Evolutionary conservation across 2,329 filamentous ascomycete genomes (phyloP).

Genomic region (Claviceps fusiformis): DNA sequence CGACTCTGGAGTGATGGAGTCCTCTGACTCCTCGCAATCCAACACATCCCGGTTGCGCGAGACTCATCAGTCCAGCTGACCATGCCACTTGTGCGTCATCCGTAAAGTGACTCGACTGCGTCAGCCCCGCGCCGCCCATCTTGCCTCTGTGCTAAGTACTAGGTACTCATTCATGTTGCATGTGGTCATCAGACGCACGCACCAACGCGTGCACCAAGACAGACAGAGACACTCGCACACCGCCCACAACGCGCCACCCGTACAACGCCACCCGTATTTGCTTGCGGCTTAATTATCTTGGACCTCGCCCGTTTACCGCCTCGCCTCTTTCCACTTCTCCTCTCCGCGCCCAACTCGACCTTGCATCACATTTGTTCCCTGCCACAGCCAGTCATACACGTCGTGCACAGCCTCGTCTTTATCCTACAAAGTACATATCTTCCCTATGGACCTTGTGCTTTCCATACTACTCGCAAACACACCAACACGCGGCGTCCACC

Average conservation of each 20-base stretch:
- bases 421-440: neutral
- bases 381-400: neutral
- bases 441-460: slow-evolving; percentile 4
- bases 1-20: no score
- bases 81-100: no score
- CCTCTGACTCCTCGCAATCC: no score
- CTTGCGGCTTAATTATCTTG: neutral
- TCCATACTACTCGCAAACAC: neutral
- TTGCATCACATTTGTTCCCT: neutral
- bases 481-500: neutral
- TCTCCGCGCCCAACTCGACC: neutral
- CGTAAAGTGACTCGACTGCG: no score
- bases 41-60: no score
- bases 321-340: neutral
- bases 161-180: neutral
- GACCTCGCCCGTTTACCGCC: neutral
- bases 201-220: no score
- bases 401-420: neutral
- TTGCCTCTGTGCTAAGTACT: no score
- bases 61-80: no score
- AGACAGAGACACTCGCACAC: neutral
- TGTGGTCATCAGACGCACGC: neutral
- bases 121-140: no score
- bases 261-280: neutral
- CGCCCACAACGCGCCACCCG: neutral